These are phyloP conservation scores for Annulohypoxylon nitens DNA, from an alignment of 495 filamentous ascomycete genomes.

Conservation along the genomic window DNA sequence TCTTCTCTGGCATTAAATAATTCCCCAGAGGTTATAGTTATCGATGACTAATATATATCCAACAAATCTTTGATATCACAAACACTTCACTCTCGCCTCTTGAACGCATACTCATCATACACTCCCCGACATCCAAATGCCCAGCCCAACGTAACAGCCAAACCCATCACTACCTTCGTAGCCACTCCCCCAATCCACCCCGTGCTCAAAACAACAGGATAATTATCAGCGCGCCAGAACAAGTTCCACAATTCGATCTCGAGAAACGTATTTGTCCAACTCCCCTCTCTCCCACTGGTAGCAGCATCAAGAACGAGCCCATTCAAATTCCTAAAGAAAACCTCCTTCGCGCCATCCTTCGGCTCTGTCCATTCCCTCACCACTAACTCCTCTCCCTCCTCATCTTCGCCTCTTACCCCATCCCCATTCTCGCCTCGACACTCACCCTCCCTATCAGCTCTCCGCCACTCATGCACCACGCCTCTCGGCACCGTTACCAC, in stretches of 20 bases:
- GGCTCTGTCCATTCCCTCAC: slow-evolving; percentile 55
- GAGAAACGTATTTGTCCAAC: slow-evolving; percentile 6
- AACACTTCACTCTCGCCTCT: background rate
- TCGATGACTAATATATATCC: background rate
- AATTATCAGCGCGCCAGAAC: slow-evolving; percentile 46
- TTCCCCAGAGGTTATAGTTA: slow-evolving; percentile 4
- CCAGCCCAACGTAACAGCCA: slow-evolving; percentile 37
- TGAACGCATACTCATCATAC: slow-evolving; percentile 36
- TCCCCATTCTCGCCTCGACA: too few species aligned
- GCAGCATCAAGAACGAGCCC: slow-evolving; percentile 47
- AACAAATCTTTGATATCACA: background rate
- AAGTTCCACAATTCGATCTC: slow-evolving; percentile 40
- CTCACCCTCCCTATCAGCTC: slow-evolving; percentile 7
- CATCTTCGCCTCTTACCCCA: too few species aligned
- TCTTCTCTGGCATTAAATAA: background rate
- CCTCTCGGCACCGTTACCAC: slow-evolving; percentile 37
- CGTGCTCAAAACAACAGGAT: slow-evolving; percentile 23
- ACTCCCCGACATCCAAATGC: slow-evolving; percentile 31
- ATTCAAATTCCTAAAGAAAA: slow-evolving; percentile 57
- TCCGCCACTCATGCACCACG: slow-evolving; percentile 49
- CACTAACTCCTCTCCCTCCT: slow-evolving; percentile 40
- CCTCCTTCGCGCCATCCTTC: slow-evolving; percentile 47
- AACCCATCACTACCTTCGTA: slow-evolving; percentile 36
- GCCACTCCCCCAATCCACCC: slow-evolving; percentile 15
- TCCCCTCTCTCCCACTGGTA: background rate